Percentiles rank a stretch among this genome's conserved stretches.
Conservation (phyloP, 495 filamentous ascomycete genomes). For the Cryomyces antarcticus region DNA sequence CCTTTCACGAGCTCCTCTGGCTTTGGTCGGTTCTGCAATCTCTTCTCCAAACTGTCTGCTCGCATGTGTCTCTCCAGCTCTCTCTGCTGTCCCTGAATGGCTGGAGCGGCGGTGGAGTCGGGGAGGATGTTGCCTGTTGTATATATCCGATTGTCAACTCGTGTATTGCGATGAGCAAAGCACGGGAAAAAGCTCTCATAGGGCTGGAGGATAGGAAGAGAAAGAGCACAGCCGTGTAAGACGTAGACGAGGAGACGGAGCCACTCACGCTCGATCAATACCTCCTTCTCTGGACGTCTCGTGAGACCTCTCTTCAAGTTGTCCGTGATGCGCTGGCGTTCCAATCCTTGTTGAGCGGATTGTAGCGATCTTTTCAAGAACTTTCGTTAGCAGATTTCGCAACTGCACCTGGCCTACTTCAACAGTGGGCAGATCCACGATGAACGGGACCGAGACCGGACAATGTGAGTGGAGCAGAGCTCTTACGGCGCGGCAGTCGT, state of each 20-base stretch:
- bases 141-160: background rate
- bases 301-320: slow-evolving; percentile 45
- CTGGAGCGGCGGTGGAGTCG: slow-evolving; percentile 49
- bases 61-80: slow-evolving; percentile 75
- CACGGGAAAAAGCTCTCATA: background rate
- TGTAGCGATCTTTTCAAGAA: slow-evolving; percentile 32
- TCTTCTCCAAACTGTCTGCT: slow-evolving; percentile 63
- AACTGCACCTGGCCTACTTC: background rate
- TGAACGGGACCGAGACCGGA: background rate
- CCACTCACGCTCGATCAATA: slow-evolving; percentile 50
- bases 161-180: slow-evolving; percentile 1
- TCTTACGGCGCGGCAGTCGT: slow-evolving; percentile 48
- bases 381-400: background rate
- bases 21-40: slow-evolving; percentile 51
- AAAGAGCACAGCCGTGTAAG: background rate
- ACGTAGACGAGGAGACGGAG: slow-evolving; percentile 1
- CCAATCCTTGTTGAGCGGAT: slow-evolving; percentile 37
- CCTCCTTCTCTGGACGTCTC: slow-evolving; percentile 40
- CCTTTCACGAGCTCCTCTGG: slow-evolving; percentile 56
- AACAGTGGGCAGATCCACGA: background rate
- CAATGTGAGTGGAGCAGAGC: background rate
- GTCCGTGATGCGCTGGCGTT: slow-evolving; percentile 41
- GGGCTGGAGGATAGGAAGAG: background rate
- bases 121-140: slow-evolving; percentile 61
- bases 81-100: slow-evolving; percentile 53